A percentile compares a stretch with the other conserved stretches of the same genome.
These are phyloP conservation scores for Globisporangium sylvaticum DNA, from an alignment of 352 stramenopile species.

Conservation along the genomic window DNA sequence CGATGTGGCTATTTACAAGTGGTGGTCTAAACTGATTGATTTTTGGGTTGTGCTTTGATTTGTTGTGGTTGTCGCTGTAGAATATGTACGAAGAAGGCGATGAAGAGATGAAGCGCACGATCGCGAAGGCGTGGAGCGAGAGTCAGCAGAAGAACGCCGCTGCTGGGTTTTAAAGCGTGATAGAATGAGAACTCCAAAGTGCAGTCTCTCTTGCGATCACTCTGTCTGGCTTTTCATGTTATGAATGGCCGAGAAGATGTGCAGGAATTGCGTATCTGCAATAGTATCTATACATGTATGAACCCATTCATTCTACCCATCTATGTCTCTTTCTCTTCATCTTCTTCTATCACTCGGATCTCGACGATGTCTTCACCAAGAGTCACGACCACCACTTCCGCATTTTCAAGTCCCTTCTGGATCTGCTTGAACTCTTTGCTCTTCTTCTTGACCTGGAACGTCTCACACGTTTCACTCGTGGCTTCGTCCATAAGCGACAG, in stretches of 20 bases:
- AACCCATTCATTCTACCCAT: background rate
- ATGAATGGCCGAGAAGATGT: background rate
- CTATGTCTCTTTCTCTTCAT: constrained; percentile 14
- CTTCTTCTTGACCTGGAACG: constrained; percentile 66
- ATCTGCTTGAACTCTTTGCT: constrained; percentile 68
- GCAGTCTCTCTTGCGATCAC: background rate
- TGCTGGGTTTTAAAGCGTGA: constrained; percentile 12
- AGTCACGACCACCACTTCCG: constrained; percentile 51
- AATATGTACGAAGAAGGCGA: constrained; percentile 89
- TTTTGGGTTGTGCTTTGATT: background rate
- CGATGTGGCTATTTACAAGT: background rate
- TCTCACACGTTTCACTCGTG: constrained; percentile 64
- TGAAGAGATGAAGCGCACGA: constrained; percentile 88
- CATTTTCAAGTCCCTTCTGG: constrained; percentile 55
- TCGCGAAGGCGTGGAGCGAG: constrained; percentile 85
- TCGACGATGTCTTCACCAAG: constrained; percentile 46
- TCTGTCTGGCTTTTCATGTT: background rate
- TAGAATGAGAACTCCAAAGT: too few species aligned
- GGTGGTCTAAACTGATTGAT: background rate
- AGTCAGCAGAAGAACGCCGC: constrained; percentile 65
- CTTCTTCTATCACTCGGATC: constrained; percentile 32
- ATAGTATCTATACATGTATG: background rate
- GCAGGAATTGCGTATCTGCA: background rate
- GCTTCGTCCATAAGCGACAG: constrained; percentile 64
- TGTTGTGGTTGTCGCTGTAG: constrained; percentile 16